Base-by-base conservation (phyloP, 441 rosid species). In the Aleurites moluccanus region DNA sequence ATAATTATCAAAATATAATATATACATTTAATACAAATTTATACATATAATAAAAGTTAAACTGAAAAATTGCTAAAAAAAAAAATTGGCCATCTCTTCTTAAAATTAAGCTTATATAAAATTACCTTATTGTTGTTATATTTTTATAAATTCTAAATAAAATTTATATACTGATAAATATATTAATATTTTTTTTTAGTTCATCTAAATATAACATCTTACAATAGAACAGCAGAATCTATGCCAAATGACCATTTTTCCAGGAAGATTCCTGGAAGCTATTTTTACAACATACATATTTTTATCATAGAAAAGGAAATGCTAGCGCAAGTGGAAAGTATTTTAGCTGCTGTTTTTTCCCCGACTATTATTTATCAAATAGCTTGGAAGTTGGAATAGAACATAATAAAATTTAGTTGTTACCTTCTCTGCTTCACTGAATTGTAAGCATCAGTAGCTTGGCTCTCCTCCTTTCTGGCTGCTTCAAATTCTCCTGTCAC, bases 391-490 rank as follows among this genome's bases (percentile, higher is more conserved):
- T 38, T 11, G 52, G 21, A 33, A 57, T 2, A 50, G 44, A 67
- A 62, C 28, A 73, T 55, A 57, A 16, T 21, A 27, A 11, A 42
- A 50, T 28, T 33, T 25, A 30, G 66, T 21, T 27, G 35, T 45
- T 85, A 90, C 97, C 97, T 88, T 83, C 79, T 91, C 81, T 94
- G 92, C 90, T 91, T 93, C 50, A 89, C 86, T 49, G 90, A 74
- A 75, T 96, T 92, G 85, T 49, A 94, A 52, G 86, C 88, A 86
- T 96, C 97, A 61, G 98, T 92, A 76, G 87, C 80, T 85, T 85
- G 90, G 85, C 88, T 94, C 88, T 90, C 99, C 86, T 92, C 92
- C 77, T 86, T 91, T 83, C 98, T 89, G 69, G 93, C 98, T 13
- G 84, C 84, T 83, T 92, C 99, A 80, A 86, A 92, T 83, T 94